Conservation (phyloP, 768 basidiomycete genomes). For the Mycena rosella region DNA sequence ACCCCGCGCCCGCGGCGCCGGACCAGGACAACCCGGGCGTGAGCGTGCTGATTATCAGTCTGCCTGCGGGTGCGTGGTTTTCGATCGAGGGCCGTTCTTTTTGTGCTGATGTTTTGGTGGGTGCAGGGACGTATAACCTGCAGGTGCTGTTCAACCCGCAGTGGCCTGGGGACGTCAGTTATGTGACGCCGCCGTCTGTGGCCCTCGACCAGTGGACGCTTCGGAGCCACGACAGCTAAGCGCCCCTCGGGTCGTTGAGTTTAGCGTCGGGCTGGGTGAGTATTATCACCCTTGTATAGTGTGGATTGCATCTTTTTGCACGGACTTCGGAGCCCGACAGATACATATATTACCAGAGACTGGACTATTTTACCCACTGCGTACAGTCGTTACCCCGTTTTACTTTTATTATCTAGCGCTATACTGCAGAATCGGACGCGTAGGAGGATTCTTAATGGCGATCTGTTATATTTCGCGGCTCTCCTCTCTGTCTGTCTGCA, state of each 20-base stretch:
- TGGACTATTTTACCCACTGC: neutral
- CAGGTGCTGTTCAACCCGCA: slow-evolving; percentile 95
- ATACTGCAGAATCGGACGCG: too few relatives aligned
- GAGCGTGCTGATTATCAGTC: slow-evolving; percentile 80
- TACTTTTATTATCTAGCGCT: too few relatives aligned
- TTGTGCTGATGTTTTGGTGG: neutral
- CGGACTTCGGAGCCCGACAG: neutral
- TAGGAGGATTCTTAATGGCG: too few relatives aligned
- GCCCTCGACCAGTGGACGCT: slow-evolving; percentile 81
- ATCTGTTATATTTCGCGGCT: too few relatives aligned
- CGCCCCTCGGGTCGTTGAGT: too few relatives aligned
- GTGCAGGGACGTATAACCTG: slow-evolving; percentile 64
- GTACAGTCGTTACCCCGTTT: too few relatives aligned
- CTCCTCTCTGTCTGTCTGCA: too few relatives aligned
- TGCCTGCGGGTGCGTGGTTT: slow-evolving; percentile 66
- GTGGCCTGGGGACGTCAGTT: slow-evolving; percentile 76
- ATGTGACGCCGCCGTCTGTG: slow-evolving; percentile 80
- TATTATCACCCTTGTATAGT: neutral
- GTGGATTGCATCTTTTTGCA: neutral
- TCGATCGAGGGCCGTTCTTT: neutral
- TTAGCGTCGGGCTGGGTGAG: neutral
- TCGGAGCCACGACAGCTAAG: slow-evolving; percentile 74
- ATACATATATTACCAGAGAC: neutral
- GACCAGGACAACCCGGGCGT: slow-evolving; percentile 87
- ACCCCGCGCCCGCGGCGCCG: slow-evolving; percentile 68